Conservation (phyloP, 331 rosid genomes). For the Cucumis variabilis region DNA sequence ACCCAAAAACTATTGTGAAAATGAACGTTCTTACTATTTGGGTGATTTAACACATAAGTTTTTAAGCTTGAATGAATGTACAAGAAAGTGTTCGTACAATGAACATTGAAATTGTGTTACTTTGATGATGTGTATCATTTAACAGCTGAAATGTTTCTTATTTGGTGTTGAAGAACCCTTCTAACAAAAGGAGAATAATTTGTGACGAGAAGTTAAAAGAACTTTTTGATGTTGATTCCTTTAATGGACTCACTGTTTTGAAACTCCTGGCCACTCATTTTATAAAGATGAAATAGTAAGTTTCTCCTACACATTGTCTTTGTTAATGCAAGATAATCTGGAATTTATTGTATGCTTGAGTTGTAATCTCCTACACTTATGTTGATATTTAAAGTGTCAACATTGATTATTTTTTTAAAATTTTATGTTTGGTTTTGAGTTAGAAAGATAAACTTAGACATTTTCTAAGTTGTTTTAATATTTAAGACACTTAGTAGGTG, state of each 20-base stretch:
- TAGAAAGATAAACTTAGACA: no score
- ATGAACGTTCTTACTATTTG: not conserved
- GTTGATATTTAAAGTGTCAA: no score
- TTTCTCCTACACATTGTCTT: conserved; percentile 43
- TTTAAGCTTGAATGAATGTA: not conserved
- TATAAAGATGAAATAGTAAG: conserved; percentile 63
- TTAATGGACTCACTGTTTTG: conserved; percentile 68
- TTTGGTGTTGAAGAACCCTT: conserved; percentile 73
- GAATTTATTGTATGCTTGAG: conserved; percentile 31
- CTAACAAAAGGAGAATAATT: conserved; percentile 70
- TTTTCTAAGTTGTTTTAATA: no score
- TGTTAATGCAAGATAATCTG: conserved; percentile 20
- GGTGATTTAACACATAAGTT: no score
- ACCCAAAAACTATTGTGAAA: not conserved
- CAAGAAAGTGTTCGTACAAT: not conserved
- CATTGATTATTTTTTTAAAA: no score
- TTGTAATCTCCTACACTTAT: no score
- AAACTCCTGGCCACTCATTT: conserved; percentile 77
- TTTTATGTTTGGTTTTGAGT: no score
- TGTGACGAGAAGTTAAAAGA: conserved; percentile 82
- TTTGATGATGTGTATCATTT: not conserved
- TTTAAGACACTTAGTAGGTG: no score
- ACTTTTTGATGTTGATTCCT: conserved; percentile 63
- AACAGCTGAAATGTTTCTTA: not conserved
- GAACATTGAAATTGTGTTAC: not conserved